Base-by-base conservation (phyloP, 2,329 filamentous ascomycete genomes). In the Epichloe uncinata region DNA sequence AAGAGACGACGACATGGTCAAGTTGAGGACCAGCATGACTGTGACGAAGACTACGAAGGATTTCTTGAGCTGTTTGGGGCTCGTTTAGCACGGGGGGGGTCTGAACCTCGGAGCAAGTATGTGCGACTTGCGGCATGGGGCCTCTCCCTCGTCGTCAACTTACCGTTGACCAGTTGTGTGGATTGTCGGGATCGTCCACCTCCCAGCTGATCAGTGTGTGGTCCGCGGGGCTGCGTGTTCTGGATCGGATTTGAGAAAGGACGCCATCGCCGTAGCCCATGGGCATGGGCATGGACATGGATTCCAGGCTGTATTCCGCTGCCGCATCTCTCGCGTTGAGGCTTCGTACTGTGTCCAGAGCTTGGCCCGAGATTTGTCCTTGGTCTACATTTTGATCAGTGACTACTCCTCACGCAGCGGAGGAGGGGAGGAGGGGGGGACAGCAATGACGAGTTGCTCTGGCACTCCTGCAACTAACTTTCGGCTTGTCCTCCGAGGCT, bases 1-100 rank as follows among this genome's bases (percentile, higher is more conserved):
- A 5, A 87, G 69, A 0, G 80, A 72, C 41, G 77, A 83, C 1
- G 77, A 78, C 65, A 86, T 77, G 9, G 82, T 85, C 26, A 75
- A 80, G 62, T 87, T 87, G 60, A 84, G 69, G 42, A 85, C 80
- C 48, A 75, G 71, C 54, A 75, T 61, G 65, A 81, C 78, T 1
- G 74, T 73, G 0, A 76, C 70, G 26, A 77, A 58, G 2, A 82
- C 59, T 5, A 85, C 71, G 37, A 69, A 65, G 2, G 65, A 54
- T 59, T 85, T 85, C 56, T 72, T 78, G 45, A 55, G 57, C 73
- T 81, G 53, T 13, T 18, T n/a, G n/a, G n/a, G n/a, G 15, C 20
- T 16, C 20, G n/a, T 12, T 12, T 42, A 13, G 34, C 34, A n/a
- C 20, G n/a, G 26, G 26, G n/a, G 26, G 26, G 8, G 8, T 4